Evolutionary conservation across 2,329 filamentous ascomycete species (phyloP).

Genomic region (Hymenoscyphus occultus): DNA sequence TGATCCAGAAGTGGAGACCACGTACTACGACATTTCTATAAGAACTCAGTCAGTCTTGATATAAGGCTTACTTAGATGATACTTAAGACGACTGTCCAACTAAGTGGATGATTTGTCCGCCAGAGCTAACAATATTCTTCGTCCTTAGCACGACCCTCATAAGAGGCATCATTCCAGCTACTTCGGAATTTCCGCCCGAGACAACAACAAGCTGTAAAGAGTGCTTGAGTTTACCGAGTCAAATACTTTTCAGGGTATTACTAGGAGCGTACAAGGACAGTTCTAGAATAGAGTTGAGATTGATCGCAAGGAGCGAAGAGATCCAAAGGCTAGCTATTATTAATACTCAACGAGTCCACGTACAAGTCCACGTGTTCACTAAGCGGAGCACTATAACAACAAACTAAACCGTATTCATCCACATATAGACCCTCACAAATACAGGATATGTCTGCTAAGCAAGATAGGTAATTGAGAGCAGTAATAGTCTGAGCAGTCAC

Average conservation of each 20-base stretch:
- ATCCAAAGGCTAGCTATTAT: too few species aligned
- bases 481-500: neutral
- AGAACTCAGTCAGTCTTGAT: neutral
- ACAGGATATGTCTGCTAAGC: too few species aligned
- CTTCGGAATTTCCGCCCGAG: constrained; percentile 5
- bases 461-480: too few species aligned
- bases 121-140: neutral
- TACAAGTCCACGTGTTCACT: too few species aligned
- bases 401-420: too few species aligned
- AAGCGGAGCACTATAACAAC: too few species aligned
- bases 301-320: too few species aligned
- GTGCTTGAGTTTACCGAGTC: neutral
- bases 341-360: too few species aligned
- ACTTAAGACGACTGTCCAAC: neutral
- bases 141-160: neutral
- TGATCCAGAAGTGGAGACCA: constrained; percentile 2
- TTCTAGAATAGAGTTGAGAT: too few species aligned
- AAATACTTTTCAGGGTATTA: neutral
- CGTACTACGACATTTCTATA: neutral
- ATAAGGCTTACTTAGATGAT: neutral
- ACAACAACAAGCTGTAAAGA: constrained; percentile 7
- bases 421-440: too few species aligned
- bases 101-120: neutral
- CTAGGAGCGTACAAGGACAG: too few species aligned
- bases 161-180: constrained; percentile 1